Conservation (phyloP, 1,284 basidiomycete species). For the Heliocybe sulcata region DNA sequence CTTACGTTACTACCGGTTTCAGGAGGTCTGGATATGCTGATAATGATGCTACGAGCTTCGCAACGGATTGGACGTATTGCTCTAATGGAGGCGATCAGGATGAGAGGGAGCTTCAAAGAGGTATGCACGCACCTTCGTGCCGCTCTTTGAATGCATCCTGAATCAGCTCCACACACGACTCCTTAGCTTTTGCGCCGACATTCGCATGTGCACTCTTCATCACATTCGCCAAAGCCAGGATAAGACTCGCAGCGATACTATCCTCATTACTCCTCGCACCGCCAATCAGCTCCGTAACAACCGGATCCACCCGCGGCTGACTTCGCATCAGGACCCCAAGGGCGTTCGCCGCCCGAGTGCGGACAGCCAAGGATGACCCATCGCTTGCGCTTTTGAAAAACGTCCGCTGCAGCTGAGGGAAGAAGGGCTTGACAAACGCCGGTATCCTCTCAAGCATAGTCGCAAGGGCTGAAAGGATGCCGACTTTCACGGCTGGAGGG, state of each 20-base stretch:
- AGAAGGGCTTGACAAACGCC: constrained; percentile 92
- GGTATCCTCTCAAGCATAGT: constrained; percentile 84
- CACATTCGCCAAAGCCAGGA: constrained; percentile 75
- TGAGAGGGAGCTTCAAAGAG: background rate
- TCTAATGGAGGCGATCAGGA: constrained; percentile 36
- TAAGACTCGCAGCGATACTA: constrained; percentile 68
- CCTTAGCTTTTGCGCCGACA: constrained; percentile 71
- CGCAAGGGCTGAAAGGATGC: constrained; percentile 77
- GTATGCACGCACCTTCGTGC: constrained; percentile 49
- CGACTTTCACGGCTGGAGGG: constrained; percentile 87
- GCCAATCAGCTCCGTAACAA: constrained; percentile 82
- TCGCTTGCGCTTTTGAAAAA: constrained; percentile 95
- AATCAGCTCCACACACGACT: constrained; percentile 70
- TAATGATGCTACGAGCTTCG: constrained; percentile 61
- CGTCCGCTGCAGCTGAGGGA: constrained; percentile 94
- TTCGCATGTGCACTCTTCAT: constrained; percentile 68
- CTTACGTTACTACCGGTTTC: constrained; percentile 60
- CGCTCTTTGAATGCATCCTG: constrained; percentile 72
- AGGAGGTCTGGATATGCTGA: constrained; percentile 62
- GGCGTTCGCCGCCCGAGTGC: constrained; percentile 77
- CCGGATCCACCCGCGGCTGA: constrained; percentile 80
- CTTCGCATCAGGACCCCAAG: constrained; percentile 91
- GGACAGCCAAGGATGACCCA: constrained; percentile 71
- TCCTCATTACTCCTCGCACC: constrained; percentile 67
- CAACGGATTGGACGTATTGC: constrained; percentile 66